Evolutionary conservation across 805 yeast genomes (phyloP), one percentile per base, ranked within the genome.

Genomic region (Kodamaea fukazawae): DNA sequence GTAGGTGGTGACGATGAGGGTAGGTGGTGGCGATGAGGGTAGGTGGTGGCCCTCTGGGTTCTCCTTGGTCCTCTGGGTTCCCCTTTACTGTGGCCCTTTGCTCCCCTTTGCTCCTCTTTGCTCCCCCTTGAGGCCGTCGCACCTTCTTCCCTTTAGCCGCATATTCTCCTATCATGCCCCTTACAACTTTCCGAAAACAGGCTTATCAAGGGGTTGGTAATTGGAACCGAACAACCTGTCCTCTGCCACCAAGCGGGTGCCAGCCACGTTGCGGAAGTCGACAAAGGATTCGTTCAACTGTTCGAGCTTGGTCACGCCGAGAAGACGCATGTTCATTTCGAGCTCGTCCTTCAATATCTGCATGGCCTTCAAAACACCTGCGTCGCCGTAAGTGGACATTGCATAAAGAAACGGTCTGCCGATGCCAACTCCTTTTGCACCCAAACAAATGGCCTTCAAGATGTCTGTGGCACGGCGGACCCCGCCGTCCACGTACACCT

Each of bases 401-500:
- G 89, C 88, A 54, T 82, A 85, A 25, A 84, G 57, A 58, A 85
- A 81, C 2, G 90, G 87, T 41, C 91, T 70, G 4, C 93, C 90
- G 29, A 86, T 59, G 1, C 93, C 93, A 3, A 77, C 80, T 3
- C 86, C 87, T 43, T 73, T 78, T 20, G 91, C 93, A 7, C 93
- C 95, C 3, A 85, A 66, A 42, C 86, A 79, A 10, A 86, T 57
- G 0, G 93, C 91, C 53, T 86, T 85, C 36, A 85, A 50, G n/a
- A 86, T 63, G 54, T 86, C 95, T 3, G 88, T 76, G 8, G 86
- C 93, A 50, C 91, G 71, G 45, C 88, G 71, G 18, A 85, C 70
- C 27, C 93, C 93, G 38, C 95, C 93, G 54, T 86, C 93, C 20
- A 86, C 58, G 54, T 67, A 84, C 7, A 85, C 72, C 49, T 82